Evolutionary conservation across 2,329 filamentous ascomycete species (phyloP), one percentile per base, ranked within the genome.

Genomic region (Pochonia chlamydosporia): DNA sequence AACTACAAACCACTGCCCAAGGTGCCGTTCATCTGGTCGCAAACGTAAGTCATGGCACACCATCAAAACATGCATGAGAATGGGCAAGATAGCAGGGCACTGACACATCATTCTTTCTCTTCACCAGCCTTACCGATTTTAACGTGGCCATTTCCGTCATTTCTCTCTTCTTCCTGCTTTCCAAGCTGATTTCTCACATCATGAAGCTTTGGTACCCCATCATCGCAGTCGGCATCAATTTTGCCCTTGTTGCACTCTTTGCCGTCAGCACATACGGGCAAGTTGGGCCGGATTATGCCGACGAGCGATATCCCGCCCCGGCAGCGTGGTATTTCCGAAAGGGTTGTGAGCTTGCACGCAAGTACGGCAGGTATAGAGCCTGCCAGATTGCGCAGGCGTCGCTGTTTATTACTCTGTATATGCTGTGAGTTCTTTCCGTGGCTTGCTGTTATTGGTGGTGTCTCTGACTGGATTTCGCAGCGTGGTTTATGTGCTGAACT

Each of bases 91-190:
- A n/a, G n/a, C n/a, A n/a, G n/a, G n/a, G n/a, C n/a, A 33, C 11
- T 16, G 26, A 33, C 11, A 14, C 3, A 8, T 9, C 21, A 25
- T 28, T 24, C 31, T 8, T 43, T 11, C 10, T 13, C 11, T 20
- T 20, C 4, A 16, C 9, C 41, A 91, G 87, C 47, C 72, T 89
- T 52, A 89, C 87, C 41, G 74, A 84, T 56, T 89, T 79, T 69
- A 89, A 91, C 59, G 80, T 90, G 55, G 84, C 84, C 60, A 84
- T 90, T 55, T 85, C 85, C 31, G 78, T 92, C 54, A 72, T 89
- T 46, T 83, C 81, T 49, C 84, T 87, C 63, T 92, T 92, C 71
- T 74, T 89, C 62, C 76, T 89, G 52, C 75, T 91, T 39, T 72
- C 76, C 63, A 90, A 89, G 71, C 73, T 79, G 53, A 79, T 85